Evolutionary conservation across 2,329 filamentous ascomycete genomes (phyloP).

Genomic region (Rutstroemia sp.): DNA sequence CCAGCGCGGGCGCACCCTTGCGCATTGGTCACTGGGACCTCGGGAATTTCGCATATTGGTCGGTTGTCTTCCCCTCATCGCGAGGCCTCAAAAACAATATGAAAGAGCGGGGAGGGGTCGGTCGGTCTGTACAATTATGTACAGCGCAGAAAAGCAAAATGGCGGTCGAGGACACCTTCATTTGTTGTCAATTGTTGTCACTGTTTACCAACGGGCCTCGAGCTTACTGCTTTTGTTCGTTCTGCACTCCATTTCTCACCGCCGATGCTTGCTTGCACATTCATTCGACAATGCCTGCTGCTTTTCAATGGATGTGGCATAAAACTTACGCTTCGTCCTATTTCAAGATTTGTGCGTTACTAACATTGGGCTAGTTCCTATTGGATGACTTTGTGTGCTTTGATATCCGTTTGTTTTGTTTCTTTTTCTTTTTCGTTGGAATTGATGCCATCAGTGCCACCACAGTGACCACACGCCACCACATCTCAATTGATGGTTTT

Average conservation of each 20-base stretch:
- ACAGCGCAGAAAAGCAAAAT: constrained; percentile 17
- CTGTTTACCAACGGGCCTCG: not conserved
- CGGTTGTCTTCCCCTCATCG: not conserved
- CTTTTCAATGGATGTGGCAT: not conserved
- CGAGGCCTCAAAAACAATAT: constrained; percentile 11
- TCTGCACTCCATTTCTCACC: constrained; percentile 2
- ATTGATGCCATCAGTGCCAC: too few species aligned
- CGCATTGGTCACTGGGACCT: not conserved
- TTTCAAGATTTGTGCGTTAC: not conserved
- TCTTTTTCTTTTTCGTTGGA: not conserved
- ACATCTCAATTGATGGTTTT: not conserved
- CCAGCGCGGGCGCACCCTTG: too few species aligned
- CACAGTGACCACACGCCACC: too few species aligned
- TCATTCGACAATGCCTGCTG: constrained; percentile 3
- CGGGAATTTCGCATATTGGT: not conserved
- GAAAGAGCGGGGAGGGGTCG: constrained; percentile 15
- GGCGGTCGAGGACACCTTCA: constrained; percentile 18
- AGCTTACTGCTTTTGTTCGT: not conserved
- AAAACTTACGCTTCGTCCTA: not conserved
- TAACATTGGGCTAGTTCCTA: constrained; percentile 2
- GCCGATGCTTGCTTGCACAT: not conserved
- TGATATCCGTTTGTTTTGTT: not conserved
- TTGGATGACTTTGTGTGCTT: not conserved
- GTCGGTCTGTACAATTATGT: not conserved
- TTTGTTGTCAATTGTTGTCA: not conserved